phyloP scores from a whole-genome alignment of 2,329 filamentous ascomycete genomes.

The Penicillium sp. region DNA sequence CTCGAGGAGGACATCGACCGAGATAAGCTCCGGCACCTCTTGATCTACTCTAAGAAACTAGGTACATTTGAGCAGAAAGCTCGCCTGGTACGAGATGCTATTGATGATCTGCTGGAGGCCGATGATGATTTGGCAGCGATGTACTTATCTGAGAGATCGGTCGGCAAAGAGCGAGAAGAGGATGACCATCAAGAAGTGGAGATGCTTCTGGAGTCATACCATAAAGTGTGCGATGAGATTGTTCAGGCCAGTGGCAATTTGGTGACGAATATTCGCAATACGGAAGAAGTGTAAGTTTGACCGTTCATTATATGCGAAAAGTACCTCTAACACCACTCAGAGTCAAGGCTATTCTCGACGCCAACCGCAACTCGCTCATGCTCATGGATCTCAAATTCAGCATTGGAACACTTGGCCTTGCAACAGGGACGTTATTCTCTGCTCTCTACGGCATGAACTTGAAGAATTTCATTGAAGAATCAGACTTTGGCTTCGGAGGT shows the following conservation, averaged over 20 bases:
- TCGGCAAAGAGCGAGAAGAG: constrained; percentile 68
- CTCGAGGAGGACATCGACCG: constrained; percentile 96
- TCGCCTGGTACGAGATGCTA: constrained; percentile 86
- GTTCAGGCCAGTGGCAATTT: constrained; percentile 92
- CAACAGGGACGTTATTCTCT: constrained; percentile 89
- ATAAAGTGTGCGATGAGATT: constrained; percentile 97
- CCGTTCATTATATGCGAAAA: not conserved
- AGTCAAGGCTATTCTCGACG: constrained; percentile 93
- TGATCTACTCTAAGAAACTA: constrained; percentile 92
- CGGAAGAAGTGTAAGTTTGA: constrained; percentile 83
- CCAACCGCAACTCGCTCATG: constrained; percentile 98
- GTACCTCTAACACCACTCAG: constrained; percentile 46
- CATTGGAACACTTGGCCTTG: constrained; percentile 90
- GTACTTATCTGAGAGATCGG: constrained; percentile 88
- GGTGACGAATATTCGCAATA: constrained; percentile 93
- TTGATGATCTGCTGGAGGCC: constrained; percentile 91
- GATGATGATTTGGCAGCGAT: constrained; percentile 93
- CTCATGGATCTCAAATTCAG: constrained; percentile 94
- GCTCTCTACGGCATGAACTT: constrained; percentile 99
- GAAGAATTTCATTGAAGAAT: constrained; percentile 97
- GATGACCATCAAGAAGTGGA: constrained; percentile 96
- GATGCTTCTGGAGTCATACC: constrained; percentile 93
- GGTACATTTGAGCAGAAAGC: constrained; percentile 98
- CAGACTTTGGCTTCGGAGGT: constrained; percentile 75
- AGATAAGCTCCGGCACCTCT: constrained; percentile 83